Conservation (phyloP, 345 rosid species). For the Eucalyptus brandiana region DNA sequence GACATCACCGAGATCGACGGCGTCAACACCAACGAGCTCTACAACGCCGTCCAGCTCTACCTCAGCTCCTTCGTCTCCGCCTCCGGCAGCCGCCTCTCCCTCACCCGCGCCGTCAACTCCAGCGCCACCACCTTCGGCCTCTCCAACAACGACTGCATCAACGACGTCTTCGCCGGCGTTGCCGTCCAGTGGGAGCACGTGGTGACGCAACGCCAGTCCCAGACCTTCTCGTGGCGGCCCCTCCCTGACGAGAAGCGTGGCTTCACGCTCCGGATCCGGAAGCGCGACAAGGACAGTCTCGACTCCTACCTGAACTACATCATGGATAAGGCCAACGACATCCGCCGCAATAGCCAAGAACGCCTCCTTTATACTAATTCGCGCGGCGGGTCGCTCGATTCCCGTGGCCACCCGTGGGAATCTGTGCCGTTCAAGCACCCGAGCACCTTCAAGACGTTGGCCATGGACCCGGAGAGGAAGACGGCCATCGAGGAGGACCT, state of each 20-base stretch:
- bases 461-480: slow-evolving; percentile 72
- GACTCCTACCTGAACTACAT: slow-evolving; percentile 63
- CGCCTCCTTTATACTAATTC: slow-evolving; percentile 75
- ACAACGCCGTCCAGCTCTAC: slow-evolving; percentile 98
- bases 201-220: slow-evolving; percentile 70
- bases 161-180: slow-evolving; percentile 47
- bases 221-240: slow-evolving; percentile 79
- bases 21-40: slow-evolving; percentile 97
- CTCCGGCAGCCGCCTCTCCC: slow-evolving; percentile 72
- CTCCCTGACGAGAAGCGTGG: slow-evolving; percentile 96
- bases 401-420: slow-evolving; percentile 96
- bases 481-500: slow-evolving; percentile 59
- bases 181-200: slow-evolving; percentile 86
- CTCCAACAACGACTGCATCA: slow-evolving; percentile 68
- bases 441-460: slow-evolving; percentile 82
- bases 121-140: slow-evolving; percentile 83
- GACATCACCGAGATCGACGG: slow-evolving; percentile 96
- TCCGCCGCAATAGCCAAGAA: slow-evolving; percentile 61
- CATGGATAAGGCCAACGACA: slow-evolving; percentile 71
- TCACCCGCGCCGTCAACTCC: slow-evolving; percentile 82
- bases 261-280: slow-evolving; percentile 66
- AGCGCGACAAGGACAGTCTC: slow-evolving; percentile 51
- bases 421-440: slow-evolving; percentile 95
- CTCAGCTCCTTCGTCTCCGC: slow-evolving; percentile 61
- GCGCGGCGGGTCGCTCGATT: slow-evolving; percentile 76